phyloP scores from a whole-genome alignment of 2,329 filamentous ascomycete genomes.

The Celoporthe dispersa region DNA sequence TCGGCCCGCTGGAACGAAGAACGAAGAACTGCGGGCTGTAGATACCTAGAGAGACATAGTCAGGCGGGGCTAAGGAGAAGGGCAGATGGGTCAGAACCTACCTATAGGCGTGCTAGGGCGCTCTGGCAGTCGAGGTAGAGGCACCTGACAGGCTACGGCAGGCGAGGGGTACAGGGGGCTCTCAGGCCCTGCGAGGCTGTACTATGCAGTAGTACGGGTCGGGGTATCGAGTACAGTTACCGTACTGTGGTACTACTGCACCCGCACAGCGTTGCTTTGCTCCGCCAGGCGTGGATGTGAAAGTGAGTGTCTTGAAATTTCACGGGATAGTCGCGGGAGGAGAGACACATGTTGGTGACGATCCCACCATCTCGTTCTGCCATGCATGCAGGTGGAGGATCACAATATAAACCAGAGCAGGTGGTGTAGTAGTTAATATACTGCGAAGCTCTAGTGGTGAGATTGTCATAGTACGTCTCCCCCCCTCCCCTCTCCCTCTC shows the following conservation, averaged over 20 bases:
- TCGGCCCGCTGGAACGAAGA: not conserved
- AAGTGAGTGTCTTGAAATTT: not conserved
- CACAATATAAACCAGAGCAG: not conserved
- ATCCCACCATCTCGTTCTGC: not conserved
- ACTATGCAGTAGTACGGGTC: not conserved
- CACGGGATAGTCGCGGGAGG: not conserved
- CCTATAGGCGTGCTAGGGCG: not conserved
- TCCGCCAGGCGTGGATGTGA: not conserved
- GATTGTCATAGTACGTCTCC: not conserved
- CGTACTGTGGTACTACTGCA: conserved; percentile 4
- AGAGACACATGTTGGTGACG: not conserved
- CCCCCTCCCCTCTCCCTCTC: no score
- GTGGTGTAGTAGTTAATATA: not conserved
- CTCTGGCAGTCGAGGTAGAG: not conserved
- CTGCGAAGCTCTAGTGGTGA: no score
- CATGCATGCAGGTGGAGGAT: not conserved
- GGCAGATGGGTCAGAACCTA: not conserved
- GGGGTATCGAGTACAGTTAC: not conserved
- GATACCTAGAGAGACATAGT: conserved; percentile 6
- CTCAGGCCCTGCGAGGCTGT: not conserved
- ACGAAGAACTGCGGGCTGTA: not conserved
- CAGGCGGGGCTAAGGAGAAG: not conserved
- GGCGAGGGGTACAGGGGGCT: not conserved
- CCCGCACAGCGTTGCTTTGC: not conserved
- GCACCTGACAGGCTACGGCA: not conserved